Percentiles rank a stretch among this genome's conserved stretches.
Conservation (phyloP, 2,329 filamentous ascomycete genomes). For the Cladophialophora immunda region DNA sequence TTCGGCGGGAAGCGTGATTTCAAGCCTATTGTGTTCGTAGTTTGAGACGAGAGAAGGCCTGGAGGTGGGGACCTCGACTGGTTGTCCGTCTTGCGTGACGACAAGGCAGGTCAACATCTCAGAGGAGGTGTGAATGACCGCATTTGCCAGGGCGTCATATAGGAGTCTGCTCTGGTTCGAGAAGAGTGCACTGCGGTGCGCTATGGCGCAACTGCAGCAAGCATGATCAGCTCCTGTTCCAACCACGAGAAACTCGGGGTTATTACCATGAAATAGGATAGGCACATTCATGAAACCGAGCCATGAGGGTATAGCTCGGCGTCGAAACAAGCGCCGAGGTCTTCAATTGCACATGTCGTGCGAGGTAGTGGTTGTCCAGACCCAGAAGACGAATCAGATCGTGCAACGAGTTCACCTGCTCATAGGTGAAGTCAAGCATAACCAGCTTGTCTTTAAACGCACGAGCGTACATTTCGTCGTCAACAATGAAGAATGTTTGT, state of each 20-base stretch:
- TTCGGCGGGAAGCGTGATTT: constrained; percentile 27
- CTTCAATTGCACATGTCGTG: constrained; percentile 21
- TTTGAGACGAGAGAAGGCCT: constrained; percentile 24
- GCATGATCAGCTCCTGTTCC: constrained; percentile 10
- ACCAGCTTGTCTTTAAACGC: constrained; percentile 22
- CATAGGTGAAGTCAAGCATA: constrained; percentile 31
- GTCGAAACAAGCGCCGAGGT: constrained; percentile 20
- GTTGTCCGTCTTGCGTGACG: constrained; percentile 19
- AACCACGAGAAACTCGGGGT: constrained; percentile 6
- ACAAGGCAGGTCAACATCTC: constrained; percentile 27
- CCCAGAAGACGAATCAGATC: constrained; percentile 26
- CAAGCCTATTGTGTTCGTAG: constrained; percentile 16
- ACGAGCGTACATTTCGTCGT: constrained; percentile 27
- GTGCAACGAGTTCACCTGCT: constrained; percentile 28
- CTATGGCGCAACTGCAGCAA: constrained; percentile 32
- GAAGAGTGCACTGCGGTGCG: constrained; percentile 29
- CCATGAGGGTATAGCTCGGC: constrained; percentile 14
- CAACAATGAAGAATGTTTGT: constrained; percentile 30
- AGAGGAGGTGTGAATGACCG: constrained; percentile 23
- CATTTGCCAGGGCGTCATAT: constrained; percentile 22
- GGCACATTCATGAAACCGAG: constrained; percentile 25
- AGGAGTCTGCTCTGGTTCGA: constrained; percentile 21
- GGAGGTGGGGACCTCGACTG: constrained; percentile 15
- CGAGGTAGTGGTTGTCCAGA: constrained; percentile 28
- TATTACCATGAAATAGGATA: constrained; percentile 36